Evolutionary conservation across 177 flowering plant species (phyloP), one percentile per base, ranked within the genome.

Genomic region (Vitis hybrid): DNA sequence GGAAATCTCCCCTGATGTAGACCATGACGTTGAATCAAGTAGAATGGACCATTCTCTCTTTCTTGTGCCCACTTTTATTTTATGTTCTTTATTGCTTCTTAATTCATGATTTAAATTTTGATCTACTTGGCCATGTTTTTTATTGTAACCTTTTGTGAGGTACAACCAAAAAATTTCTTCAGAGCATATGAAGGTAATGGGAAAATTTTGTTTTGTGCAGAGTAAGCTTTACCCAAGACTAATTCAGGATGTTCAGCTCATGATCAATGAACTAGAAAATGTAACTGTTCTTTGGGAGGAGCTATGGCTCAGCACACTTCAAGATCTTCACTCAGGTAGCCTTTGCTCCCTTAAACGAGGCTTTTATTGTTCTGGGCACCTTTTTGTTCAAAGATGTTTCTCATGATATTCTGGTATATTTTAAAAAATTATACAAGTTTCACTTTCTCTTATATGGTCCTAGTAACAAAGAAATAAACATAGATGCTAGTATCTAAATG

Each of bases 211-310:
- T 75, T 13, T 61, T 65, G 55, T 89, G 91, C 97, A 94, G 99
- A 83, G 70, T 65, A 85, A 80, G 66, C 94, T 83, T 73, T 89
- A 92, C 74, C 98, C 98, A 39, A 90, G 85, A 75, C 79, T 94
- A 76, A 79, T 91, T 78, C 90, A 88, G 72, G 99, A 91, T 86
- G 97, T 89, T 71, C 91, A 92, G 79, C 92, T 94, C 58, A 75
- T 94, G 90, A 92, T 92, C 75, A 87, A 82, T 77, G 98, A 92
- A 79, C 85, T 94, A 50, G 94, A 83, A 72, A 87, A 86, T 74
- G 90, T 91, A 34, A 94, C 99, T 73, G 97, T 94, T 81, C 96
- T 94, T 54, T 94, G 99, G 99, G 99, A 92, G 79, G 99, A 94
- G 74, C 80, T 90, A 48, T 92, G 99, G 99, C 95, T 94, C 56